Evolutionary conservation across 1,139 yeast genomes (phyloP).

Genomic region (Zygosaccharomyces sapae): DNA sequence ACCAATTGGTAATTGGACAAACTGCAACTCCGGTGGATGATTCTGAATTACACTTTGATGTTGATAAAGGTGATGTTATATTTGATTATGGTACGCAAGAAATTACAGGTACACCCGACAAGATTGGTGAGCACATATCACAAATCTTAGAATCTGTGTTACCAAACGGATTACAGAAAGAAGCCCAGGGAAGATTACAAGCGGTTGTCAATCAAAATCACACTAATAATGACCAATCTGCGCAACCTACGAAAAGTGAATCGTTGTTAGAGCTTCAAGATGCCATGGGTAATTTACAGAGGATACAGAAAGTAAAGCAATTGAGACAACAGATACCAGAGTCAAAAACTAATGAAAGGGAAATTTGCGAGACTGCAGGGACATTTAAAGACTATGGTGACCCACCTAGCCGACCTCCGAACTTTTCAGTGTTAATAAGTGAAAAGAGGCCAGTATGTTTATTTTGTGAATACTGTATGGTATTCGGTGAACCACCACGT

Average conservation of each 20-base stretch:
- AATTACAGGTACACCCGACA: conserved; percentile 28
- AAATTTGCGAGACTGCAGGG: not conserved
- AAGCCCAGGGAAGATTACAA: conserved; percentile 25
- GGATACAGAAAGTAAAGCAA: conserved; percentile 12
- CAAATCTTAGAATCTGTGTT: conserved; percentile 33
- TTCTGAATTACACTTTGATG: conserved; percentile 28
- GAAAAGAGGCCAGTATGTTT: conserved; percentile 41
- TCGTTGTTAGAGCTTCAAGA: conserved; percentile 13
- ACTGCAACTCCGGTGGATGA: conserved; percentile 14
- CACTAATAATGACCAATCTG: conserved; percentile 2
- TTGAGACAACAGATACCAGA: conserved; percentile 1
- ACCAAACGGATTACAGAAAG: conserved; percentile 29
- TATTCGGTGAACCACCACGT: conserved; percentile 52
- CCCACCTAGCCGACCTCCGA: conserved; percentile 21
- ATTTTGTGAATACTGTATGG: conserved; percentile 58
- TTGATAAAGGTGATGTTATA: conserved; percentile 31
- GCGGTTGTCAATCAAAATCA: conserved; percentile 26
- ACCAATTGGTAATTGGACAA: not conserved
- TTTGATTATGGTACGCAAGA: conserved; percentile 33
- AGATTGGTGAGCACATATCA: conserved; percentile 30
- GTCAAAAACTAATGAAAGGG: not conserved
- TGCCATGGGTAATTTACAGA: conserved; percentile 14
- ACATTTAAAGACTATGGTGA: conserved; percentile 5
- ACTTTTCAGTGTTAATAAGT: conserved; percentile 27
- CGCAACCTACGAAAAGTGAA: conserved; percentile 23